These are phyloP conservation scores for Musa schizocarpa DNA, from an alignment of 176 grass and related monocot genomes.

Conservation along the genomic window DNA sequence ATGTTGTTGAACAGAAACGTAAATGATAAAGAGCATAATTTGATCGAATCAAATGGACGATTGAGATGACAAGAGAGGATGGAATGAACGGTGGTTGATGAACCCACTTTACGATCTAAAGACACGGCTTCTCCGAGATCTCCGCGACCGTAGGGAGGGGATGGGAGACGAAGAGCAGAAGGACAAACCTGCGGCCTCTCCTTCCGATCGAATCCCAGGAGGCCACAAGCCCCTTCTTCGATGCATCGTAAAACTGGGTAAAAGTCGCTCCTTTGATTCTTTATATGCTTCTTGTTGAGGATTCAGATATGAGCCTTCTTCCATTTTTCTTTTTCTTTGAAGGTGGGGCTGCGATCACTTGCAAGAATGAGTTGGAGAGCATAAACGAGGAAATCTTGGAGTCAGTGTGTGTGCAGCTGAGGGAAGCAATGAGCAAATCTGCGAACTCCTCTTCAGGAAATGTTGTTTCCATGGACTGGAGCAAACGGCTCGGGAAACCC, in stretches of 20 bases:
- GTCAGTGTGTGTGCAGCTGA: constrained; percentile 63
- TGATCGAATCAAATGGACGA: too few relatives aligned
- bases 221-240: constrained; percentile 20
- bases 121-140: background rate
- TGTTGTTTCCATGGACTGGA: constrained; percentile 75
- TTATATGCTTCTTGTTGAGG: background rate
- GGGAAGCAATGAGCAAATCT: constrained; percentile 50
- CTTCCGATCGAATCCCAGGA: background rate
- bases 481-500: constrained; percentile 37
- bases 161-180: background rate
- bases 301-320: constrained; percentile 9
- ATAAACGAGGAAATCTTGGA: constrained; percentile 44
- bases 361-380: constrained; percentile 82
- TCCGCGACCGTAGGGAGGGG: background rate
- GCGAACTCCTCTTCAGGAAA: constrained; percentile 20
- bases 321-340: background rate
- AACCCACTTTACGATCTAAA: too few relatives aligned
- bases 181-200: too few relatives aligned
- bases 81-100: too few relatives aligned
- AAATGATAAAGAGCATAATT: too few relatives aligned
- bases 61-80: too few relatives aligned
- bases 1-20: too few relatives aligned
- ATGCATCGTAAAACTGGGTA: constrained; percentile 87
- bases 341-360: constrained; percentile 96
- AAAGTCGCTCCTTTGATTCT: background rate